phyloP scores from a whole-genome alignment of 768 basidiomycete genomes.

The Rhizopogon sp. region DNA sequence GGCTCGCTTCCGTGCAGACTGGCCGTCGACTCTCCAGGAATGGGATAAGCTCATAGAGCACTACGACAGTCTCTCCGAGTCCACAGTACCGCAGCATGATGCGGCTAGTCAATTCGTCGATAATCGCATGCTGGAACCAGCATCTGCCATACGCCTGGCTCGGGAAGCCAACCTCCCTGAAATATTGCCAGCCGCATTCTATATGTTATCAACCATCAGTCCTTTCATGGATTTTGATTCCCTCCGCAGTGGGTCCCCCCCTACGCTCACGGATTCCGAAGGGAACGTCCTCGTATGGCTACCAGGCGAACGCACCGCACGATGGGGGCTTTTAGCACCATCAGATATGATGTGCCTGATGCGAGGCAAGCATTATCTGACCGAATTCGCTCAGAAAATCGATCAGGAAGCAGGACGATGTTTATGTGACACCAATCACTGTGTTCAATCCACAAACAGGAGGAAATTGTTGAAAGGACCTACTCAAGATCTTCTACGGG shows the following conservation, averaged over 20 bases:
- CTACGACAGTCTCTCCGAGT: neutral
- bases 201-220: conserved; percentile 35
- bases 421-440: neutral
- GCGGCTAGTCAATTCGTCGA: neutral
- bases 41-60: conserved; percentile 14
- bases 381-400: neutral
- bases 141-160: conserved; percentile 35
- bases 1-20: conserved; percentile 28
- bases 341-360: neutral
- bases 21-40: conserved; percentile 23
- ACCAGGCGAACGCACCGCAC: neutral
- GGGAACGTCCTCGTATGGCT: neutral
- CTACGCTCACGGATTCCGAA: neutral
- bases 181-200: conserved; percentile 45
- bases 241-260: neutral
- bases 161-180: conserved; percentile 33
- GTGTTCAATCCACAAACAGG: neutral
- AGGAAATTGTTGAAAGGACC: neutral
- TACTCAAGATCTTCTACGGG: neutral
- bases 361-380: neutral
- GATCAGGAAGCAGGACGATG: neutral
- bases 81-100: neutral
- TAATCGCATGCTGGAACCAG: conserved; percentile 14
- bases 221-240: conserved; percentile 14
- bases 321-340: neutral